phyloP scores from a whole-genome alignment of 2,329 filamentous ascomycete genomes.

The Drechslerella coelobrocha region DNA sequence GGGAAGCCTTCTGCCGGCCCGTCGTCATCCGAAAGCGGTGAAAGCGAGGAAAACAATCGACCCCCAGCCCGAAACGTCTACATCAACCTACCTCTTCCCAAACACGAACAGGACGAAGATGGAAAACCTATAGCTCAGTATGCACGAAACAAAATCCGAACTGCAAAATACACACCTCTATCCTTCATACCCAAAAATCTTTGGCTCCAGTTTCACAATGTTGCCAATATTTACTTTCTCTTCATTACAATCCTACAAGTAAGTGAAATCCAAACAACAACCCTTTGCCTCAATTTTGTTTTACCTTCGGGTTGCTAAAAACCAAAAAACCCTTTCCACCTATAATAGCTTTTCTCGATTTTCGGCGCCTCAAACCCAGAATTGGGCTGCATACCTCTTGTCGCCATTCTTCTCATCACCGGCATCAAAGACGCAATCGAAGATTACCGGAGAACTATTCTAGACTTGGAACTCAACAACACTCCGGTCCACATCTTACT shows the following conservation, averaged over 20 bases:
- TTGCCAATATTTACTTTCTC: slow-evolving; percentile 97
- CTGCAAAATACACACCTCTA: slow-evolving; percentile 93
- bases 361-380: slow-evolving; percentile 92
- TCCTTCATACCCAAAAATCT: slow-evolving; percentile 96
- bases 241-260: slow-evolving; percentile 94
- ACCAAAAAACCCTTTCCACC: neutral
- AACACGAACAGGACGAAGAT: slow-evolving; percentile 77
- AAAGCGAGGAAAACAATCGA: slow-evolving; percentile 22
- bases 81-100: slow-evolving; percentile 84
- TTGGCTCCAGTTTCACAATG: slow-evolving; percentile 97
- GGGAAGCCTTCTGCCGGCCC: slow-evolving; percentile 32
- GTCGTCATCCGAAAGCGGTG: slow-evolving; percentile 40
- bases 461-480: slow-evolving; percentile 95
- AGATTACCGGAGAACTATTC: slow-evolving; percentile 87
- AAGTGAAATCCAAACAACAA: slow-evolving; percentile 61
- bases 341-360: slow-evolving; percentile 83
- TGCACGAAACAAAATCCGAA: slow-evolving; percentile 94
- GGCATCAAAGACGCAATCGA: slow-evolving; percentile 94
- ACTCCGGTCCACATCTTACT: slow-evolving; percentile 88
- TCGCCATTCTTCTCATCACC: slow-evolving; percentile 87
- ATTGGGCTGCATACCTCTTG: slow-evolving; percentile 86
- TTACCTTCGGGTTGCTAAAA: slow-evolving; percentile 1
- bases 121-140: slow-evolving; percentile 75
- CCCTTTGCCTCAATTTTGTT: slow-evolving; percentile 53
- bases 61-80: slow-evolving; percentile 68